Evolutionary conservation across 306 rosid genomes (phyloP).

Genomic region (Potentilla sterilis): DNA sequence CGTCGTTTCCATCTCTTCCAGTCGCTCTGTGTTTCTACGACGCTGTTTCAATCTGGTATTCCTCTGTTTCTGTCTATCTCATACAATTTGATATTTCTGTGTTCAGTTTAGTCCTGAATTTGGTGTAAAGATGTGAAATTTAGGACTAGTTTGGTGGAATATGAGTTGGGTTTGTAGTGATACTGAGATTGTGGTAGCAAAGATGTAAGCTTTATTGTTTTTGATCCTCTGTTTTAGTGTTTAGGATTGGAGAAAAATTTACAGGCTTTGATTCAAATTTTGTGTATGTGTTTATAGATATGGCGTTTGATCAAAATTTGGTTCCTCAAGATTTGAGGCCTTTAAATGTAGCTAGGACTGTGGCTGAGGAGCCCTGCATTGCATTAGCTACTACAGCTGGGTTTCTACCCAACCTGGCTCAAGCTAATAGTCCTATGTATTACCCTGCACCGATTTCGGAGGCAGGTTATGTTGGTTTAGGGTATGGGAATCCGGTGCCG

Average conservation of each 20-base stretch:
- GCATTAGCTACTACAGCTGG: conserved; percentile 35
- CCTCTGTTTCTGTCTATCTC: conserved; percentile 3
- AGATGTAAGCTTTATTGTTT: conserved; percentile 19
- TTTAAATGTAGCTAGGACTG: conserved; percentile 47
- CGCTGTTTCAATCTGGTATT: conserved; percentile 34
- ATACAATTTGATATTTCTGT: conserved; percentile 2
- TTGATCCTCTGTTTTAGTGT: conserved; percentile 4
- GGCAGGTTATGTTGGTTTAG: conserved; percentile 49
- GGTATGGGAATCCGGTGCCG: conserved; percentile 56
- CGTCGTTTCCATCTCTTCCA: not conserved
- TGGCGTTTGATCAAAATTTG: conserved; percentile 83
- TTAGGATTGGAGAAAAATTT: conserved; percentile 21
- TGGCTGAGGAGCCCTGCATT: conserved; percentile 65
- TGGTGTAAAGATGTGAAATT: conserved; percentile 8
- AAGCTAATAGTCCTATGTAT: conserved; percentile 37
- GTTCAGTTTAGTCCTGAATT: conserved; percentile 1
- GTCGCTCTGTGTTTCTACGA: conserved; percentile 9
- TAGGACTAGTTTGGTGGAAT: conserved; percentile 22
- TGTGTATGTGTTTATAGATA: conserved; percentile 21
- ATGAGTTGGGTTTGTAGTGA: conserved; percentile 41
- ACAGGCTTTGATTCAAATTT: not conserved
- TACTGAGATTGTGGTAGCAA: not conserved
- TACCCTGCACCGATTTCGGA: conserved; percentile 43
- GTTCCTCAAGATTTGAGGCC: conserved; percentile 55
- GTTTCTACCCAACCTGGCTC: conserved; percentile 34